Base-by-base conservation (phyloP, 2,329 filamentous ascomycete genomes). In the Tolypocladium sp. region DNA sequence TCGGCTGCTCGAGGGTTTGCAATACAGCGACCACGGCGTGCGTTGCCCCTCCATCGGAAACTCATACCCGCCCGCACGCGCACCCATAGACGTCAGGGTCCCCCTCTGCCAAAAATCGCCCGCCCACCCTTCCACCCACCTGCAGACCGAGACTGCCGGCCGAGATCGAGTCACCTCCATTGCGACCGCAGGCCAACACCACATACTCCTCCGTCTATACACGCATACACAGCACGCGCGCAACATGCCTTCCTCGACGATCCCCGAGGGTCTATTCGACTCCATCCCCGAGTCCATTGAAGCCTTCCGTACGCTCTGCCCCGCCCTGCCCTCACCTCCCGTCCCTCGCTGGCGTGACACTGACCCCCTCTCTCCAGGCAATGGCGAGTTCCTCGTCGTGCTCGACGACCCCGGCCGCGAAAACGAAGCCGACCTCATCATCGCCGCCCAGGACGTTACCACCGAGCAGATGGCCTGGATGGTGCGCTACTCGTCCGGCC, bases 391-490 rank as follows among this genome's bases (percentile, higher is more conserved):
- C 82, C 88, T 99, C 72, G 86, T 99, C 62, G 93, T 97, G 42
- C 90, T 99, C 69, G 94, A 99, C 79, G 90, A 91, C 66, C 86
- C 91, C 64, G 85, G 87, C 63, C 92, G 94, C 74, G 94, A 99
- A 76, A 99, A 99, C 74, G 94, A 99, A 82, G 94, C 92, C 74
- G 94, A 99, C 77, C 85, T 99, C 55, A 97, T 97, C 75, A 95
- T 97, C 70, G 91, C 94, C 65, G 93, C 92, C 63, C 80, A 91
- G 65, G 83, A 89, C 68, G 78, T 97, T 64, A 96, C 93, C 10
- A 82, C 92, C 30, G 83, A 90, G 64, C 93, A 97, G 77, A 95
- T 96, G 87, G 91, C 92, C 68, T 99, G 97, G 80, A 88, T 99
- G 83, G 85, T 99, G 74, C 91, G 92, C 69, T 86, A 96, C 79